Base-by-base conservation (phyloP, 257 asterid genomes). In the Fraxinus excelsior region DNA sequence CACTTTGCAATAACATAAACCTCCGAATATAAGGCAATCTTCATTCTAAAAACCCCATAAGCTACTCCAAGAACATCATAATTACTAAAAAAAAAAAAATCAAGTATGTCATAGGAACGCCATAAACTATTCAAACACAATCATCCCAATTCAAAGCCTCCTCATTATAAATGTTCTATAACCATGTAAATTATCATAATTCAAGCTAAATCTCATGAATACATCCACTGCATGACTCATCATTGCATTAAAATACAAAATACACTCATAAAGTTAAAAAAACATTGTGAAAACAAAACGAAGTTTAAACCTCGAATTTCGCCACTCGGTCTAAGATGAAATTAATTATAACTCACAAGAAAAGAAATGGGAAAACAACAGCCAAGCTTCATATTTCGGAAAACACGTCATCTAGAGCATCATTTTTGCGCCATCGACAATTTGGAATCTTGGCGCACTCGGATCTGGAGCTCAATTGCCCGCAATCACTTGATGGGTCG, bases 361-460 rank as follows among this genome's bases (percentile, higher is more conserved):
- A 71, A 80, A 85, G 83, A 85, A 74, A 73, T 85, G 85, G 34
- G 85, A 78, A 40, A 85, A 85, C 74, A 85, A 70, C 26, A n/a
- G 28, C 28, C 28, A 26, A 26, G 28, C 28, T 26, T 26, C 28
- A 26, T 26, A 26, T 26, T 26, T 26, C 28, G 28, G 28, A 26
- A 26, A 26, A 26, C 28, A 26, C 28, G 28, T 26, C 28, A 26
- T 26, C 28, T 1, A 26, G 28, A 26, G 28, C 28, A 1, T 26
- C 28, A 1, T 1, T 26, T 26, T 26, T 26, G 28, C 28, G 1
- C 28, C 28, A 26, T 26, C 28, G 28, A 26, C 28, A 26, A 26
- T 26, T 26, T 26, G 28, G 28, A 26, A 26, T 26, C 28, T 26
- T 26, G 28, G 28, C 28, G 28, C 28, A 26, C 28, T 26, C 28